A percentile compares a stretch with the other conserved stretches of the same genome.
Conservation (phyloP, 768 basidiomycete genomes). For the Trametes maxima region DNA sequence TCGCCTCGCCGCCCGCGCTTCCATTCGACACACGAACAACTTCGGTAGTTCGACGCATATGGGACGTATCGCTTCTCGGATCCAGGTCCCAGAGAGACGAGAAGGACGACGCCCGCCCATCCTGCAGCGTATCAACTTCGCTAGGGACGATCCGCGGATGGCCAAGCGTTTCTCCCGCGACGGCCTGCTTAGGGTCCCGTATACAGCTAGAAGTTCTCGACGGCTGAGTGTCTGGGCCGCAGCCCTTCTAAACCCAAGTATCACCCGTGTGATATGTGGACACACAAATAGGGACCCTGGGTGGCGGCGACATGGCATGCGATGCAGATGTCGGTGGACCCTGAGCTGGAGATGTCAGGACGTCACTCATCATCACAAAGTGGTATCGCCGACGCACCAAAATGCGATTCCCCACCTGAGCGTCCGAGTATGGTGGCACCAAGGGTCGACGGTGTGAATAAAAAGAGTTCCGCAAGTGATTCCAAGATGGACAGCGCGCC, state of each 20-base stretch:
- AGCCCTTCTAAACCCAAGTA: background rate
- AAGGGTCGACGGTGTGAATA: no score
- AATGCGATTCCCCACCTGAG: no score
- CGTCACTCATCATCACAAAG: no score
- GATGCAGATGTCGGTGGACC: background rate
- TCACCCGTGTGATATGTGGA: background rate
- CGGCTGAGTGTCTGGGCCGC: background rate
- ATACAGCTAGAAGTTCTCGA: background rate
- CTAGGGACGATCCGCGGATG: background rate
- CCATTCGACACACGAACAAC: background rate
- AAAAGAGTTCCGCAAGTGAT: no score
- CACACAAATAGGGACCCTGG: background rate
- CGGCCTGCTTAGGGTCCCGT: background rate
- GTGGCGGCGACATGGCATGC: background rate
- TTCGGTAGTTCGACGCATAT: no score
- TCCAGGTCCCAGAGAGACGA: no score
- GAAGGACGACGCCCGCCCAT: no score
- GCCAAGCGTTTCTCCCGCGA: slow-evolving; percentile 1
- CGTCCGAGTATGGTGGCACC: no score
- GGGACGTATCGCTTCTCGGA: no score
- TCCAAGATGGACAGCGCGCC: no score
- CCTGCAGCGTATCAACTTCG: no score
- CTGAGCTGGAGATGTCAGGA: background rate
- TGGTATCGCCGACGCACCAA: no score
- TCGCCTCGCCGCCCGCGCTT: background rate